These are phyloP conservation scores for Penicillium sclerotigenum DNA, from an alignment of 2,329 filamentous ascomycete species.

Conservation along the genomic window DNA sequence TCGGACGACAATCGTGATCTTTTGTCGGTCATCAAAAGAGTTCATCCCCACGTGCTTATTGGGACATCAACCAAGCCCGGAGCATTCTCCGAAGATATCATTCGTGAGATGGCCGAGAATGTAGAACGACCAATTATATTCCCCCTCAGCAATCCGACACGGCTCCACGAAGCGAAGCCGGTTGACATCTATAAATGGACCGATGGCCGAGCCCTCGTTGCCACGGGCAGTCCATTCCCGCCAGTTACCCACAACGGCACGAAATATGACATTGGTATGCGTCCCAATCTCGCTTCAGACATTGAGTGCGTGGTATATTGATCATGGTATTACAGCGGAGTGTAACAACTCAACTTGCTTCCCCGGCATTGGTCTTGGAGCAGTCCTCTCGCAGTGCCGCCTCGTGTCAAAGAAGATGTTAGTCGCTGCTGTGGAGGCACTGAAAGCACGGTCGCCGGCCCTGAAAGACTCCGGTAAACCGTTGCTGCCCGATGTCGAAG, in stretches of 20 bases:
- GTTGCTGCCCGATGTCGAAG: conserved; percentile 70
- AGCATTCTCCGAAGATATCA: conserved; percentile 70
- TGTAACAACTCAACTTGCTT: conserved; percentile 89
- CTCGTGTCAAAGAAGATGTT: conserved; percentile 75
- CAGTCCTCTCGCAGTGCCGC: conserved; percentile 65
- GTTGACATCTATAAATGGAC: conserved; percentile 76
- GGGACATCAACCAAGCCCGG: conserved; percentile 78
- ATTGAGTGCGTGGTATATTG: background rate
- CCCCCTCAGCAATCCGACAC: conserved; percentile 80
- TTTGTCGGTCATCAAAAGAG: conserved; percentile 62
- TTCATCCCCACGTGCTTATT: conserved; percentile 77
- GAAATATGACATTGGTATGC: conserved; percentile 54
- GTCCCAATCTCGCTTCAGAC: background rate
- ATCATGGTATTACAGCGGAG: conserved; percentile 54
- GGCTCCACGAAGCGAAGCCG: conserved; percentile 77
- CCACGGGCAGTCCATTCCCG: conserved; percentile 78
- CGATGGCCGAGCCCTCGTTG: conserved; percentile 70
- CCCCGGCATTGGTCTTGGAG: conserved; percentile 79
- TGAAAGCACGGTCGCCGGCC: conserved; percentile 69
- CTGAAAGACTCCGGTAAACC: conserved; percentile 62
- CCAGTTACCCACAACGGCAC: conserved; percentile 62
- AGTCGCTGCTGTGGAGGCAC: conserved; percentile 71
- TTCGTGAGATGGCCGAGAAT: conserved; percentile 72
- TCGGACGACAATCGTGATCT: conserved; percentile 56
- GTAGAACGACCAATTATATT: conserved; percentile 72